These are phyloP conservation scores for Diutina mesorugosa DNA, from an alignment of 1,139 yeast genomes.

Conservation along the genomic window DNA sequence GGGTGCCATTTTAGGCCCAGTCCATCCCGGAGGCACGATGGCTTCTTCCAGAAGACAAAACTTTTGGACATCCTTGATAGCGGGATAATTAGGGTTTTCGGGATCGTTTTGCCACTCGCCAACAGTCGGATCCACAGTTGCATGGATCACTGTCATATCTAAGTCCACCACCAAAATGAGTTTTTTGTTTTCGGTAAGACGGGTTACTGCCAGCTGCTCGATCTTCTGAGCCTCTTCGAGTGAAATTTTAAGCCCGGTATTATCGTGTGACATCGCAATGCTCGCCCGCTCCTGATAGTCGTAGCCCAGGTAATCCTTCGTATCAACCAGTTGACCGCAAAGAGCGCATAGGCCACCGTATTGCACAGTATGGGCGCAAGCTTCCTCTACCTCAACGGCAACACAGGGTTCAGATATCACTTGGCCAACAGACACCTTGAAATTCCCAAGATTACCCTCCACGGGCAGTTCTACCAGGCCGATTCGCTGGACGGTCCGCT, in stretches of 20 bases:
- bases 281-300: conserved; percentile 69
- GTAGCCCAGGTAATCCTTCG: conserved; percentile 67
- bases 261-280: conserved; percentile 82
- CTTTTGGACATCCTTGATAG: conserved; percentile 68
- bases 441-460: conserved; percentile 47
- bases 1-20: conserved; percentile 45
- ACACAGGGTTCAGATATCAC: conserved; percentile 40
- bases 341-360: conserved; percentile 92
- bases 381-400: conserved; percentile 51
- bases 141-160: conserved; percentile 96
- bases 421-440: conserved; percentile 45
- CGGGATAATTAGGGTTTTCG: conserved; percentile 68
- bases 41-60: conserved; percentile 73
- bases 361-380: conserved; percentile 90
- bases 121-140: conserved; percentile 95
- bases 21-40: conserved; percentile 41
- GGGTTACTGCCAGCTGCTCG: conserved; percentile 53
- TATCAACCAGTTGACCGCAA: conserved; percentile 81
- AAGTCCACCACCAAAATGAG: conserved; percentile 87
- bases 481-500: conserved; percentile 39
- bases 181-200: conserved; percentile 51
- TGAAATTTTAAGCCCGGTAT: conserved; percentile 74
- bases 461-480: conserved; percentile 77
- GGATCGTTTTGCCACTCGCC: conserved; percentile 94
- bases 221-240: conserved; percentile 77